Base-by-base conservation (phyloP, 352 stramenopile genomes). In the Pythium periplocum region DNA sequence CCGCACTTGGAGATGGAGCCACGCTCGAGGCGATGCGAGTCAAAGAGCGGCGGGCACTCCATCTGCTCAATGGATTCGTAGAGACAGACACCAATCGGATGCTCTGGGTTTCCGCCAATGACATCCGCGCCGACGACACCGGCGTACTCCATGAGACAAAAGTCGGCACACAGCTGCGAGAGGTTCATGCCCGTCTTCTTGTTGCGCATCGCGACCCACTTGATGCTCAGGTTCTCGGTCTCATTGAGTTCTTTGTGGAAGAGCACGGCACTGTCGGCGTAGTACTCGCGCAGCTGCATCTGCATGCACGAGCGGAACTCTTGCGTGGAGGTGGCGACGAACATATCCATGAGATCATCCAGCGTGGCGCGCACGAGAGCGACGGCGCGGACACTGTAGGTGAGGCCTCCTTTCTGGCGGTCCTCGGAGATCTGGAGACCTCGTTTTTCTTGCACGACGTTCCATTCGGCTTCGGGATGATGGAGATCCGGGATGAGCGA, bases 331-430 rank as follows among this genome's bases (percentile, higher is more conserved):
- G 65, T 48, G 10, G 66, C 53, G 9, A 87, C 61, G 52, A 93
- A 90, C 55, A 93, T 76, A 62, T 90, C 78, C 77, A 90, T 87
- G 53, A 90, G 59, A 57, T 90, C 79, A 42, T 90, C 82, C 30
- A 93, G 62, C 48, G 73, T 61, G 26, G 79, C 74, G 42, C 67
- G 66, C 4, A 93, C 69, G 0, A 75, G 77, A 10, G 75, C 64
- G 6, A 86, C 64, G 17, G 73, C 73, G 36, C 74, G 75, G 46
- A 93, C 75, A n/a, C 71, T 86, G 72, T 93, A 93, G 35, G 73
- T 89, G 7, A 93, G 70, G 4, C 82, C 82, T 17, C 82, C 82
- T 47, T 90, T 93, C 56, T 93, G 82, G 1, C 82, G 78, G 67
- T 93, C 82, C 54, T 93, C 77, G 45, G 64, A 75, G 11, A 93